phyloP scores from a whole-genome alignment of 352 stramenopile species.

The Pythium rhizo-oryzae region DNA sequence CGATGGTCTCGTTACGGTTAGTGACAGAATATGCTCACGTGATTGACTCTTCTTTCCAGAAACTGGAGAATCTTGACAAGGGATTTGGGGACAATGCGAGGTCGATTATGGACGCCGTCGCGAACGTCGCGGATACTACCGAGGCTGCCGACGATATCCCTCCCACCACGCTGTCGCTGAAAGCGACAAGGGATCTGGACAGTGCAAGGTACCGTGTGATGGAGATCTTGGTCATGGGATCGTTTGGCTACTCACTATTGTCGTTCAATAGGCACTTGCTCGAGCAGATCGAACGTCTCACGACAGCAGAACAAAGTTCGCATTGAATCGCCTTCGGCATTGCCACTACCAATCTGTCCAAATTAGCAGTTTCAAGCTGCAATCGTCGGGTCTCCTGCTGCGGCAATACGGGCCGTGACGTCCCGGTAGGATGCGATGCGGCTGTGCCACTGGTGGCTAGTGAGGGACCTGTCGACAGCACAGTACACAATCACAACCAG shows the following conservation, averaged over 20 bases:
- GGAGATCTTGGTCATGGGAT: neutral
- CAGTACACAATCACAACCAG: too few relatives aligned
- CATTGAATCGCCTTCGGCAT: neutral
- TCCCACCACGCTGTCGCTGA: slow-evolving; percentile 31
- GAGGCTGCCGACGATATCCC: neutral
- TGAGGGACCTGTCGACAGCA: slow-evolving; percentile 30
- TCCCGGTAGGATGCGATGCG: slow-evolving; percentile 16
- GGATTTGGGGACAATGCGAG: neutral
- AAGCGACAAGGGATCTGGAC: slow-evolving; percentile 45
- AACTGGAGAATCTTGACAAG: slow-evolving; percentile 24
- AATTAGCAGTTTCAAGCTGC: neutral
- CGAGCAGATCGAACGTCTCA: slow-evolving; percentile 17
- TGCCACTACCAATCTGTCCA: neutral
- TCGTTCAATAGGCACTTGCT: slow-evolving; percentile 16
- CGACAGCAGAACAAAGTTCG: neutral
- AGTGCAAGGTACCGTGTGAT: slow-evolving; percentile 40
- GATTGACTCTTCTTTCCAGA: slow-evolving; percentile 16
- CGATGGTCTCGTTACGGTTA: neutral
- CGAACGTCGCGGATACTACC: slow-evolving; percentile 3
- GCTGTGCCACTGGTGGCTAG: slow-evolving; percentile 25
- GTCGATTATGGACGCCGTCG: slow-evolving; percentile 8
- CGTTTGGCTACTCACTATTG: neutral
- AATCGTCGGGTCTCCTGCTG: neutral
- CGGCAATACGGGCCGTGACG: neutral
- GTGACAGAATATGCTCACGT: neutral